Percentiles rank a stretch among this genome's conserved stretches.
Evolutionary conservation across 2,329 filamentous ascomycete genomes (phyloP).

Genomic region (Coniella vitis): DNA sequence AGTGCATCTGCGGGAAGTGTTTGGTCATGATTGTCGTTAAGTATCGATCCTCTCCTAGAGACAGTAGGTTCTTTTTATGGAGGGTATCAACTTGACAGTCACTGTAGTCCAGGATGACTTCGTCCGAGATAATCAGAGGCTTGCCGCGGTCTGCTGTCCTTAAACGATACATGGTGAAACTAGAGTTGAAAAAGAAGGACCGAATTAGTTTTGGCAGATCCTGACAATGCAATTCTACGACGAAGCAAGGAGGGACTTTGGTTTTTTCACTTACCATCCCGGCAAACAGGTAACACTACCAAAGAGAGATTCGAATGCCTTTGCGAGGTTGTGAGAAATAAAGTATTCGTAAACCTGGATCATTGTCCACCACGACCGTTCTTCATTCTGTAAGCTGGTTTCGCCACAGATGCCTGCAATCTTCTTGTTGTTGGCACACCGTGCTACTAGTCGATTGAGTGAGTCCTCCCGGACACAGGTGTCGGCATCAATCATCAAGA

Average conservation of each 20-base stretch:
- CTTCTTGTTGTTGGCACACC: conserved; percentile 88
- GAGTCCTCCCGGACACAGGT: conserved; percentile 90
- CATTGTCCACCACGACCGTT: conserved; percentile 97
- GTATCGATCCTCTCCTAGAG: conserved; percentile 94
- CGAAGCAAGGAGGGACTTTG: no score
- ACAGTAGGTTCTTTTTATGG: conserved; percentile 92
- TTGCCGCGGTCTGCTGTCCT: conserved; percentile 90
- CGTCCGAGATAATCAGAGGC: conserved; percentile 87
- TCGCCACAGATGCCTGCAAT: conserved; percentile 98
- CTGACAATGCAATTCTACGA: no score
- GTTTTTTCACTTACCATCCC: conserved; percentile 95
- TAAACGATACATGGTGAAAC: conserved; percentile 98
- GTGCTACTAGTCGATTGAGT: conserved; percentile 83
- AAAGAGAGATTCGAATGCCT: conserved; percentile 96
- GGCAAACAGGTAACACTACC: conserved; percentile 98
- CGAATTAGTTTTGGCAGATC: no score
- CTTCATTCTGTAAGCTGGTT: conserved; percentile 91
- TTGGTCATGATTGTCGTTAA: conserved; percentile 97
- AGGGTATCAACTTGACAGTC: conserved; percentile 88
- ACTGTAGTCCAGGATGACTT: conserved; percentile 79
- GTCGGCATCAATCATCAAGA: conserved; percentile 97
- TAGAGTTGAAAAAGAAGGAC: no score
- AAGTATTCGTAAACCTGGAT: conserved; percentile 99
- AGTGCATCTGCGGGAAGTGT: conserved; percentile 90
- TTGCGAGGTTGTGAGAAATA: conserved; percentile 93